These are phyloP conservation scores for Termitomyces sp. DNA, from an alignment of 768 basidiomycete genomes.

Conservation along the genomic window DNA sequence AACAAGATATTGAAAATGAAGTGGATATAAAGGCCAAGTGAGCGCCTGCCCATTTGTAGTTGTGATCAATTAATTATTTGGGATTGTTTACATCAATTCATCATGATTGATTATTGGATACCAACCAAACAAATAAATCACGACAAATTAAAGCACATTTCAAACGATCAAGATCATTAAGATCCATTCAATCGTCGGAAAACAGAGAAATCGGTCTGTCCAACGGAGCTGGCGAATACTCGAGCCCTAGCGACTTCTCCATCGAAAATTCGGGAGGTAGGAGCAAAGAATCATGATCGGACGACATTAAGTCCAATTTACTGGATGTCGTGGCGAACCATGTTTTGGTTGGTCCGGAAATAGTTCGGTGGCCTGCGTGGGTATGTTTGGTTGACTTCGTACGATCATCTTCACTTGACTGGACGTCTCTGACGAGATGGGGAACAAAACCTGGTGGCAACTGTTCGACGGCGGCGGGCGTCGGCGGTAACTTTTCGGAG, in stretches of 20 bases:
- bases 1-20: background rate
- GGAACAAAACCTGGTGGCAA: conserved; percentile 34
- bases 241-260: background rate
- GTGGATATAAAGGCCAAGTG: background rate
- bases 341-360: background rate
- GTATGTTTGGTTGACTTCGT: background rate
- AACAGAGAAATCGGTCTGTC: conserved; percentile 7
- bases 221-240: conserved; percentile 6
- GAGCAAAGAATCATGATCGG: background rate
- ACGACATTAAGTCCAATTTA: background rate
- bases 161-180: too few species aligned
- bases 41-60: conserved; percentile 1
- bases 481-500: background rate
- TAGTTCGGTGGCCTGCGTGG: conserved; percentile 2
- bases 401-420: background rate
- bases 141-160: too few species aligned
- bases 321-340: background rate
- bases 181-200: conserved; percentile 5
- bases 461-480: conserved; percentile 16
- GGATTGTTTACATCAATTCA: background rate
- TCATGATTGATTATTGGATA: background rate
- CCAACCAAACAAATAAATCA: too few species aligned
- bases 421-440: conserved; percentile 17
- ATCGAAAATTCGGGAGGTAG: background rate
- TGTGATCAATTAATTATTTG: background rate